These are phyloP conservation scores for Biscutella laevigata DNA, from an alignment of 441 rosid species.

Conservation along the genomic window DNA sequence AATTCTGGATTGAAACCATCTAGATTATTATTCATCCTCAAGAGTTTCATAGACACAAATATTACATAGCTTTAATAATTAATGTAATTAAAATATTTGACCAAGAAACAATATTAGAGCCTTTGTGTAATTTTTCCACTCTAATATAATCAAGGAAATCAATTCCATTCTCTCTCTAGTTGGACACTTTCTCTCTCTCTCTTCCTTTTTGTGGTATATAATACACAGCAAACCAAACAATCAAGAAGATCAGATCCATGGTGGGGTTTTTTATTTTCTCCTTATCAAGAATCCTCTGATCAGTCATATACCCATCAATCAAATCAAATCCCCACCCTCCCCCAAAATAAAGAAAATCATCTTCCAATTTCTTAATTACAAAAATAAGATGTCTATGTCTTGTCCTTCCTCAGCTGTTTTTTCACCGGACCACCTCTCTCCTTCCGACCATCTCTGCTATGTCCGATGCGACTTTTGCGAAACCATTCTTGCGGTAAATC, in stretches of 20 bases:
- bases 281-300: conserved; percentile 43
- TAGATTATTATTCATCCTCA: too few species aligned
- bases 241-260: conserved; percentile 54
- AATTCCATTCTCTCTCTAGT: background rate
- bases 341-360: conserved; percentile 28
- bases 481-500: conserved; percentile 75
- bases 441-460: conserved; percentile 93
- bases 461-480: conserved; percentile 89
- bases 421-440: conserved; percentile 83
- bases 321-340: conserved; percentile 43
- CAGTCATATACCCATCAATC: conserved; percentile 65
- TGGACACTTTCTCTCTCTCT: conserved; percentile 22
- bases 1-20: too few species aligned
- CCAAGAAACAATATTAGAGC: conserved; percentile 7
- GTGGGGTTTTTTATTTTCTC: conserved; percentile 34
- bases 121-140: background rate
- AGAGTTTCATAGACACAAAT: too few species aligned
- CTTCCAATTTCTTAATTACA: conserved; percentile 13
- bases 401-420: conserved; percentile 65
- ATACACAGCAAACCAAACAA: conserved; percentile 42
- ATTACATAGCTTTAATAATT: background rate
- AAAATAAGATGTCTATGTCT: conserved; percentile 36
- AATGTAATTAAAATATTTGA: background rate
- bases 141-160: too few species aligned
- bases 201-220: conserved; percentile 29